Evolutionary conservation across 2,329 filamentous ascomycete species (phyloP).

Genomic region (Cladophialophora psammophila): DNA sequence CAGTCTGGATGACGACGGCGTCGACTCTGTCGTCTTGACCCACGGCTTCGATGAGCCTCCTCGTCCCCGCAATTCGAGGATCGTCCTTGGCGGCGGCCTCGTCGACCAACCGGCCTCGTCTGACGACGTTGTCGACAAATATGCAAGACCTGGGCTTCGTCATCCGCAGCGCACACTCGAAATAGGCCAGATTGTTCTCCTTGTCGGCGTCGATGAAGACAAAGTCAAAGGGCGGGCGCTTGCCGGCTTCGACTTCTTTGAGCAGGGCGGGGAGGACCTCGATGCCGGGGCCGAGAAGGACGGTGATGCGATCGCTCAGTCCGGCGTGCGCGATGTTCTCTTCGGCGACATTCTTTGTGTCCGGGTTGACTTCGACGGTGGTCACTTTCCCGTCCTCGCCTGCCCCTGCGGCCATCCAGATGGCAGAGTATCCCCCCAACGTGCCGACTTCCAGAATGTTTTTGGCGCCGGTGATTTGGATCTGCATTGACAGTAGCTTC

Average conservation of each 20-base stretch:
- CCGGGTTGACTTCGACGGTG: slow-evolving; percentile 59
- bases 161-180: slow-evolving; percentile 55
- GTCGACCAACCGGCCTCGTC: slow-evolving; percentile 45
- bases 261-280: slow-evolving; percentile 53
- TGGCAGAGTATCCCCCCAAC: slow-evolving; percentile 61
- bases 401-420: slow-evolving; percentile 57
- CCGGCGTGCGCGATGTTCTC: slow-evolving; percentile 54
- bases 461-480: slow-evolving; percentile 47
- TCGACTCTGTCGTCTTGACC: slow-evolving; percentile 54
- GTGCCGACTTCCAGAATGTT: slow-evolving; percentile 63
- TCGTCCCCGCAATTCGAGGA: slow-evolving; percentile 40
- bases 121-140: slow-evolving; percentile 62
- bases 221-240: slow-evolving; percentile 55
- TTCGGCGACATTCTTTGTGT: slow-evolving; percentile 56
- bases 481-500: slow-evolving; percentile 52
- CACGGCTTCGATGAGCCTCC: slow-evolving; percentile 52
- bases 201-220: slow-evolving; percentile 64
- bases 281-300: slow-evolving; percentile 55
- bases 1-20: slow-evolving; percentile 54
- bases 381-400: slow-evolving; percentile 53
- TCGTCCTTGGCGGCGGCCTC: slow-evolving; percentile 37
- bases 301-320: slow-evolving; percentile 52
- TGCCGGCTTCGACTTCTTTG: slow-evolving; percentile 50
- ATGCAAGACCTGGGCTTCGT: slow-evolving; percentile 52
- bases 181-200: slow-evolving; percentile 59